phyloP scores from a whole-genome alignment of 768 basidiomycete genomes.

The Calocera viscosa region DNA sequence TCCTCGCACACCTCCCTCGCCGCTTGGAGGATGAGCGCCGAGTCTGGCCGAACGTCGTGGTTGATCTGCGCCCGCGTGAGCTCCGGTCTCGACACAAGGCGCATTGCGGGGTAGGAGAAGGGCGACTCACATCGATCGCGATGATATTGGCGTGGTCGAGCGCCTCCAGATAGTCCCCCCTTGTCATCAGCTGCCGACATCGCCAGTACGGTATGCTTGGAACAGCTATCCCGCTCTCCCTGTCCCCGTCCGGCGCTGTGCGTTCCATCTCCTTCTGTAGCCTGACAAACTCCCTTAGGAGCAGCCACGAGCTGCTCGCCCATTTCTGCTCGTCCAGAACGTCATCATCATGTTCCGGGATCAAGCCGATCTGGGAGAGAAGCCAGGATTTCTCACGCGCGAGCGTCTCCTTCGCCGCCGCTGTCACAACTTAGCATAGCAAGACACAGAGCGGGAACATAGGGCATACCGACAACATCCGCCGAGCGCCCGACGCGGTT shows the following conservation, averaged over 20 bases:
- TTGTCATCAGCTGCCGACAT: slow-evolving; percentile 71
- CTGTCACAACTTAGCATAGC: slow-evolving; percentile 15
- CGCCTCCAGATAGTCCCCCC: slow-evolving; percentile 68
- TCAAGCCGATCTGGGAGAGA: slow-evolving; percentile 64
- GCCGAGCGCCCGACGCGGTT: slow-evolving; percentile 48
- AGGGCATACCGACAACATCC: slow-evolving; percentile 41
- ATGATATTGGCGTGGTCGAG: slow-evolving; percentile 62
- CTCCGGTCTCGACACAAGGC: slow-evolving; percentile 1
- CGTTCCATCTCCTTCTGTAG: slow-evolving; percentile 38
- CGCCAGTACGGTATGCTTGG: slow-evolving; percentile 37
- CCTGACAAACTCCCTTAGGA: slow-evolving; percentile 61
- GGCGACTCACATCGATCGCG: slow-evolving; percentile 60
- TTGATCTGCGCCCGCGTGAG: slow-evolving; percentile 37
- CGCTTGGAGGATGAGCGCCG: slow-evolving; percentile 59
- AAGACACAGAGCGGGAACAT: neutral
- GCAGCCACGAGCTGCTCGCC: slow-evolving; percentile 69
- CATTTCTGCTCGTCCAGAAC: slow-evolving; percentile 90
- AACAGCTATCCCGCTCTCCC: slow-evolving; percentile 8
- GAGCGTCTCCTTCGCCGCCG: slow-evolving; percentile 49
- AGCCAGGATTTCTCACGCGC: slow-evolving; percentile 70
- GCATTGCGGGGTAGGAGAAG: neutral
- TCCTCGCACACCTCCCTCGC: slow-evolving; percentile 57
- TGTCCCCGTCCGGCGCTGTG: neutral
- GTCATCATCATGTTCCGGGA: slow-evolving; percentile 72
- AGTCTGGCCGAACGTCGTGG: slow-evolving; percentile 70